Base-by-base conservation (phyloP, 73 alveolate species). In the Paramecium primaurelia region DNA sequence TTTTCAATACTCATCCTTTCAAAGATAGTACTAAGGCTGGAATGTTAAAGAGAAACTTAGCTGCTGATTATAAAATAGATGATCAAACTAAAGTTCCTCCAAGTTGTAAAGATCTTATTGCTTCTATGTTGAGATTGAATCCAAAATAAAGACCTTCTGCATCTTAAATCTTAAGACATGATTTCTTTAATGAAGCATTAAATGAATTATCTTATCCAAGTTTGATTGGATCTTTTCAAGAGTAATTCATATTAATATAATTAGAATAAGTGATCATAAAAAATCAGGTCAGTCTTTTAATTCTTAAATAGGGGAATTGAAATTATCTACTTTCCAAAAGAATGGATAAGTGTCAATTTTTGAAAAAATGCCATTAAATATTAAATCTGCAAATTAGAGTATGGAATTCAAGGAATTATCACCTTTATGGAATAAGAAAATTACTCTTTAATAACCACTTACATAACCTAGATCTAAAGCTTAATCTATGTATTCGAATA, bases 131-230 rank as follows among this genome's bases (percentile, higher is more conserved):
- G 9, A 64, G 84, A 34, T 11, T 32, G 47, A 64, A 64, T 26
- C 84, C 84, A 6, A 64, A 64, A 6, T n/a, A 64, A 32, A 64
- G 84, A 64, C 84, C 84, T 3, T 64, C 84, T 12, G 84, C 84
- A 64, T 64, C 84, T 11, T 26, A 64, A 34, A 64, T 64, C 4
- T 34, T 64, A 12, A 64, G 84, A 64, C 84, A 64, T 64, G 84
- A 64, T 34, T 64, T 64, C 47, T 64, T 64, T 64, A 64, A 64
- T 34, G 84, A 64, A 64, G 51, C 84, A 28, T 64, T 64, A 34
- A 64, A 64, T 64, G 84, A 64, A 9, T 26, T 28, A 10, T 64
- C 84, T 32, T 64, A 64, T 34, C 84, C 84, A 12, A 64, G 84
- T 34, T 28, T 64, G 26, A 34, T 64, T 64, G 84, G 84, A 26